Evolutionary conservation across 306 rosid species (phyloP).

Genomic region (Alnus rubra): DNA sequence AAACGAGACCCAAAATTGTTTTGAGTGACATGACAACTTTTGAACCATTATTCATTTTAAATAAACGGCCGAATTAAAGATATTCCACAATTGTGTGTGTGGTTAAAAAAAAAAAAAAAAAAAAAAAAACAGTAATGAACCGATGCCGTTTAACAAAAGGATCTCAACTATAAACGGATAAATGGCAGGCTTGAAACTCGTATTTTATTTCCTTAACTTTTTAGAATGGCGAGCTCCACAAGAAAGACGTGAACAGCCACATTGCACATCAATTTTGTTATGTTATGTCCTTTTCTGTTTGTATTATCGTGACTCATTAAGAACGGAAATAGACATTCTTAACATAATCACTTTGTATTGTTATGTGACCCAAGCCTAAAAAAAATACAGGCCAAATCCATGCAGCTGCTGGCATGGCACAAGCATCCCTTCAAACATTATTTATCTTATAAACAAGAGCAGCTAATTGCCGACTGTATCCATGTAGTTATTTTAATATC

Average conservation of each 20-base stretch:
- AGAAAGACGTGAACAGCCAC: not conserved
- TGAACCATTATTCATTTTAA: too few species aligned
- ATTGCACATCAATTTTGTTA: not conserved
- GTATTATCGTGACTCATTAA: not conserved
- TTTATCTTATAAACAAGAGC: not conserved
- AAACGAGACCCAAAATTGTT: too few species aligned
- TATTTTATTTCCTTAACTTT: not conserved
- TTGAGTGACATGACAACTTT: too few species aligned
- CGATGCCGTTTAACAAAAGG: too few species aligned
- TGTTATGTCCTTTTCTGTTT: not conserved
- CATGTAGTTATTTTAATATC: too few species aligned
- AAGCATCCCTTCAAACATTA: not conserved
- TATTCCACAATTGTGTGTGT: too few species aligned
- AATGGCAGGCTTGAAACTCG: not conserved
- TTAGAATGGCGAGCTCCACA: not conserved
- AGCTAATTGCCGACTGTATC: not conserved
- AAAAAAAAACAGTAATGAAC: too few species aligned
- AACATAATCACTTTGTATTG: not conserved
- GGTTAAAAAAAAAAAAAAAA: too few species aligned
- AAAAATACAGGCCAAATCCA: conserved; percentile 50
- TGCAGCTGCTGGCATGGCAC: conserved; percentile 29
- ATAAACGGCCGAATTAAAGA: too few species aligned
- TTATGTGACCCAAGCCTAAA: not conserved
- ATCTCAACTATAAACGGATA: too few species aligned
- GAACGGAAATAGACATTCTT: not conserved